phyloP scores from a whole-genome alignment of 2,329 filamentous ascomycete genomes.

The Pseudopithomyces chartarum region DNA sequence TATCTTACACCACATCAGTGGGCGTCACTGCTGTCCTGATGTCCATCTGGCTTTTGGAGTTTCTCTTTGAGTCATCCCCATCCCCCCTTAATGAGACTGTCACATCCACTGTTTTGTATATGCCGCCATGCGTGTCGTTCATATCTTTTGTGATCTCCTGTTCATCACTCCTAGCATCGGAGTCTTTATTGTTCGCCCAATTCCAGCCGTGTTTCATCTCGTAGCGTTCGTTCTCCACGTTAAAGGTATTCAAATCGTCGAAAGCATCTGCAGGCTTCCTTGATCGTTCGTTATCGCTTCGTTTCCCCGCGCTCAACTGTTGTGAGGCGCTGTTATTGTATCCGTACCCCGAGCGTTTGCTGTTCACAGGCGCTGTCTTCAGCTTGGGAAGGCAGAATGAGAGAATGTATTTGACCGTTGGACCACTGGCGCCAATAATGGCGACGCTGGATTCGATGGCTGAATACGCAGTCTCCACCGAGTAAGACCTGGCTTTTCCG shows the following conservation, averaged over 20 bases:
- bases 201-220: constrained; percentile 27
- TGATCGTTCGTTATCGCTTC: not conserved
- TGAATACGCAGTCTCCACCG: constrained; percentile 20
- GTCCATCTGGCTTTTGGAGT: not conserved
- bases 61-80: not conserved
- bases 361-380: constrained; percentile 12
- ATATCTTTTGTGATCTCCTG: constrained; percentile 14
- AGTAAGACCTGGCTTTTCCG: constrained; percentile 18
- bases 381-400: constrained; percentile 19
- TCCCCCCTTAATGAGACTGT: not conserved
- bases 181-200: constrained; percentile 13
- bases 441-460: constrained; percentile 20
- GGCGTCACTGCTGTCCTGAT: not conserved
- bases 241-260: constrained; percentile 18
- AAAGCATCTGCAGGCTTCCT: constrained; percentile 6
- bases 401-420: constrained; percentile 23
- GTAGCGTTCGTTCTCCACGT: not conserved
- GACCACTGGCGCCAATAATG: constrained; percentile 22
- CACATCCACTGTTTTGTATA: constrained; percentile 30
- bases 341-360: constrained; percentile 13
- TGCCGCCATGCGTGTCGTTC: constrained; percentile 11
- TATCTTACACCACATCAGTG: not conserved
- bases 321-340: constrained; percentile 12
- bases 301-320: not conserved
- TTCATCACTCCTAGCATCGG: constrained; percentile 25